Percentiles rank a stretch among this genome's conserved stretches.
These are phyloP conservation scores for Lanmaoa pseudosensibilis DNA, from an alignment of 768 basidiomycete species.

Conservation along the genomic window DNA sequence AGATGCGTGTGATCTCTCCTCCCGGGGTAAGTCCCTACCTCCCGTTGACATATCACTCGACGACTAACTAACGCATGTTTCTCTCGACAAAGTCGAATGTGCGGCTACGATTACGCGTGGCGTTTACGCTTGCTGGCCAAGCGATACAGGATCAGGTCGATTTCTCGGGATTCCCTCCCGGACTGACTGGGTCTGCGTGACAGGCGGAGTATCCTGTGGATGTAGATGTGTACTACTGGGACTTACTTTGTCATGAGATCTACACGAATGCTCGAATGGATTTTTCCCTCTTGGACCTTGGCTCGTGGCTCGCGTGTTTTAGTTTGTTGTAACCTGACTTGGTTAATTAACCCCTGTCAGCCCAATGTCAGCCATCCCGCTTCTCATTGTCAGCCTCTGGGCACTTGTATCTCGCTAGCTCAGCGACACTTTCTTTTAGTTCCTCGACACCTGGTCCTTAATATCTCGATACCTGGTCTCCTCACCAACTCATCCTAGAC, in stretches of 20 bases:
- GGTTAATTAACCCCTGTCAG: constrained; percentile 25
- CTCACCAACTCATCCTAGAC: constrained; percentile 22
- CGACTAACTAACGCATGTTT: constrained; percentile 6
- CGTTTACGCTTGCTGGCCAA: constrained; percentile 69
- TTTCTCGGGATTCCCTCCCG: constrained; percentile 85
- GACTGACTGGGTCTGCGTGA: constrained; percentile 53
- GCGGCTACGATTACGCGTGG: constrained; percentile 82
- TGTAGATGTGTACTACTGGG: constrained; percentile 17
- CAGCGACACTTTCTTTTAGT: not conserved
- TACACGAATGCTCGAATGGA: constrained; percentile 18
- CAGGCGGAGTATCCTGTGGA: not conserved
- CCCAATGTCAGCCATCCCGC: not conserved
- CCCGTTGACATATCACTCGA: not conserved
- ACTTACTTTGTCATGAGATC: constrained; percentile 21
- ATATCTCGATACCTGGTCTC: constrained; percentile 3
- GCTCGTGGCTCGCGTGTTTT: not conserved
- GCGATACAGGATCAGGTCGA: constrained; percentile 89
- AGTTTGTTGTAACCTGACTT: constrained; percentile 7
- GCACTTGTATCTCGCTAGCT: not conserved
- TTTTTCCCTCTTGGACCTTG: not conserved
- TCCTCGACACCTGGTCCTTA: not conserved
- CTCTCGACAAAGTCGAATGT: constrained; percentile 61
- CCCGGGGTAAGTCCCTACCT: constrained; percentile 61
- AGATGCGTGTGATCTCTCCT: constrained; percentile 90
- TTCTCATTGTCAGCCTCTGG: constrained; percentile 21